A percentile compares a stretch with the other conserved stretches of the same genome.
Conservation (phyloP, 2,329 filamentous ascomycete genomes). For the Aspergillus sclerotialis region DNA sequence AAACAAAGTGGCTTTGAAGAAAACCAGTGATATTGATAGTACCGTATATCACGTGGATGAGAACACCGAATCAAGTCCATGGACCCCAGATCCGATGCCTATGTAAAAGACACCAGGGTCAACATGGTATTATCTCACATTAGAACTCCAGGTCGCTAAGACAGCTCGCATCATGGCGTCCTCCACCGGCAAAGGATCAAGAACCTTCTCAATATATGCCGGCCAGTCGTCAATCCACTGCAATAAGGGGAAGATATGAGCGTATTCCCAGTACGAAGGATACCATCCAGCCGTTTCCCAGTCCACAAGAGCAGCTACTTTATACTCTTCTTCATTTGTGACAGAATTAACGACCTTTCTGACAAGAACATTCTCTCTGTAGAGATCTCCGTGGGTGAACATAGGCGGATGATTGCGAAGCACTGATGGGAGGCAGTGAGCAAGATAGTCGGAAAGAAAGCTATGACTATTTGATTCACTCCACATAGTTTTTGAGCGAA, state of each 20-base stretch:
- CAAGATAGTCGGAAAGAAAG: constrained; percentile 13
- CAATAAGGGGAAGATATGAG: constrained; percentile 14
- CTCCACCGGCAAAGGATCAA: constrained; percentile 17
- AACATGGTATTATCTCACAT: constrained; percentile 1
- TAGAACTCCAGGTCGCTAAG: constrained; percentile 15
- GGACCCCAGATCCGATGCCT: constrained; percentile 10
- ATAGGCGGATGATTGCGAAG: constrained; percentile 13
- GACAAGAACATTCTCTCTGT: constrained; percentile 16
- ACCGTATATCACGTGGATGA: constrained; percentile 10
- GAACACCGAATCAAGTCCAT: constrained; percentile 8
- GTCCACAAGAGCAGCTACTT: constrained; percentile 15
- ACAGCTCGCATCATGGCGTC: constrained; percentile 15
- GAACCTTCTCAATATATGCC: constrained; percentile 15
- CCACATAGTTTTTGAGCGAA: constrained; percentile 11
- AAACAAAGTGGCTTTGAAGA: constrained; percentile 8
- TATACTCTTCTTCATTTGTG: constrained; percentile 10
- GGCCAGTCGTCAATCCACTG: constrained; percentile 20
- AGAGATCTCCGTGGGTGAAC: constrained; percentile 18
- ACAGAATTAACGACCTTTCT: constrained; percentile 8
- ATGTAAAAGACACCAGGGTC: constrained; percentile 11
- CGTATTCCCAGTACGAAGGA: constrained; percentile 21
- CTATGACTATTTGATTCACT: constrained; percentile 8
- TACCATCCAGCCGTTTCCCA: constrained; percentile 22
- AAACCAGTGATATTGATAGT: constrained; percentile 11
- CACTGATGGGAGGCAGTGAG: constrained; percentile 12